Percentiles rank a stretch among this genome's conserved stretches.
Conservation (phyloP, 805 yeast genomes). For the Pichia heedii region DNA sequence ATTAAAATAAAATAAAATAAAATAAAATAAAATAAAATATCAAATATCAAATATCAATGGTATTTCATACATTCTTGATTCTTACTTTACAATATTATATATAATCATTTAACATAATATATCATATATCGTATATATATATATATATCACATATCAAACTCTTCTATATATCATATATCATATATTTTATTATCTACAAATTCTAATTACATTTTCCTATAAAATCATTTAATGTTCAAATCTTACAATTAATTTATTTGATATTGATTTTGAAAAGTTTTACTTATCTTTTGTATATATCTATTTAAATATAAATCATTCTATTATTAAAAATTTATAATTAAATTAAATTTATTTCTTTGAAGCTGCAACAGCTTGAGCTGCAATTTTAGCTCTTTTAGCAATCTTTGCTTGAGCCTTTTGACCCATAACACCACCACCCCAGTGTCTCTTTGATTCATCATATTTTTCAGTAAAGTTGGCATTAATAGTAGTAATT, state of each 20-base stretch:
- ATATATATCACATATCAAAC: too few relatives aligned
- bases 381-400: conserved; percentile 53
- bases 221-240: too few relatives aligned
- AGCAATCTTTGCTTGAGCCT: conserved; percentile 78
- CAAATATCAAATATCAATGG: background rate
- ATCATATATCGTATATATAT: background rate
- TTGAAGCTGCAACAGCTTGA: conserved; percentile 57
- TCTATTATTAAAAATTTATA: too few relatives aligned
- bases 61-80: background rate
- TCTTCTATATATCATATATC: background rate
- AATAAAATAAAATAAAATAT: background rate
- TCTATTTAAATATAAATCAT: too few relatives aligned
- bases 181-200: too few relatives aligned
- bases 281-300: too few relatives aligned
- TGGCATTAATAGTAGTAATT: conserved; percentile 85
- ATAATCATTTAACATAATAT: background rate
- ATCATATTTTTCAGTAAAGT: conserved; percentile 90
- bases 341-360: too few relatives aligned
- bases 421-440: conserved; percentile 97
- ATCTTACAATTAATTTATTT: too few relatives aligned
- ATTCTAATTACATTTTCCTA: too few relatives aligned
- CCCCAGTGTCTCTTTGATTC: conserved; percentile 99
- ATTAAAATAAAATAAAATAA: too few relatives aligned
- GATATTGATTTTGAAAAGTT: too few relatives aligned
- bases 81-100: too few relatives aligned